Evolutionary conservation across 31 red algal genomes (phyloP).

Genomic region (Asparagopsis taxiformis): DNA sequence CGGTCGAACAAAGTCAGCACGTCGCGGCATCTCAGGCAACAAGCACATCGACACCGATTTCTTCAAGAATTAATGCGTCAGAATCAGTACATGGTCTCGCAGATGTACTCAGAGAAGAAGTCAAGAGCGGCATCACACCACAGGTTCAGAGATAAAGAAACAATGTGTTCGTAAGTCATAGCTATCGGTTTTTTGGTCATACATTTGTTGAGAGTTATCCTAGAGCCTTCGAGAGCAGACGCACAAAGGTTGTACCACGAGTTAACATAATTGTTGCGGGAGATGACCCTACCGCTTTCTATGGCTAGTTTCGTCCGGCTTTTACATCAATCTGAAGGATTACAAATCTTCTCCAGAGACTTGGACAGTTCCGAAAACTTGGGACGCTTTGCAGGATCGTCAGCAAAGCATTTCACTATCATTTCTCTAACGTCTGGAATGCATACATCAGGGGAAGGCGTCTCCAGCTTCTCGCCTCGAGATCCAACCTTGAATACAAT

Average conservation of each 20-base stretch:
- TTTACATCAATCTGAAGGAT: constrained; percentile 7
- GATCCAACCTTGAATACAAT: constrained; percentile 80
- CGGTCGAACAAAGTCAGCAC: too few species aligned
- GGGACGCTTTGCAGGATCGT: constrained; percentile 22
- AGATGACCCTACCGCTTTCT: too few species aligned
- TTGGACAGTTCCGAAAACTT: constrained; percentile 45
- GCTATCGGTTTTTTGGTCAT: too few species aligned
- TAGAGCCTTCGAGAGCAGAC: too few species aligned
- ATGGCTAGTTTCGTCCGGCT: too few species aligned
- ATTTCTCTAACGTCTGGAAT: constrained; percentile 49
- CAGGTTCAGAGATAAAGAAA: not conserved
- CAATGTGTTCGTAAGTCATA: too few species aligned
- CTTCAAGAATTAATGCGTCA: too few species aligned
- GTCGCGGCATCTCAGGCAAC: too few species aligned
- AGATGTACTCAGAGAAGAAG: not conserved
- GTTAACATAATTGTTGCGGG: too few species aligned
- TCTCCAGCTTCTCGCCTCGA: constrained; percentile 57
- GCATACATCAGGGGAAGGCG: constrained; percentile 52
- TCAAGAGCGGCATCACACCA: not conserved
- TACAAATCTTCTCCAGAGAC: constrained; percentile 34
- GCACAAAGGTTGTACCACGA: too few species aligned
- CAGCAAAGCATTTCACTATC: constrained; percentile 47
- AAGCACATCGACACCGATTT: too few species aligned
- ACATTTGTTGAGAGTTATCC: too few species aligned
- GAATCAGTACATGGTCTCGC: not conserved